Conservation (phyloP, 2,329 filamentous ascomycete species). For the Venturia pyrina region DNA sequence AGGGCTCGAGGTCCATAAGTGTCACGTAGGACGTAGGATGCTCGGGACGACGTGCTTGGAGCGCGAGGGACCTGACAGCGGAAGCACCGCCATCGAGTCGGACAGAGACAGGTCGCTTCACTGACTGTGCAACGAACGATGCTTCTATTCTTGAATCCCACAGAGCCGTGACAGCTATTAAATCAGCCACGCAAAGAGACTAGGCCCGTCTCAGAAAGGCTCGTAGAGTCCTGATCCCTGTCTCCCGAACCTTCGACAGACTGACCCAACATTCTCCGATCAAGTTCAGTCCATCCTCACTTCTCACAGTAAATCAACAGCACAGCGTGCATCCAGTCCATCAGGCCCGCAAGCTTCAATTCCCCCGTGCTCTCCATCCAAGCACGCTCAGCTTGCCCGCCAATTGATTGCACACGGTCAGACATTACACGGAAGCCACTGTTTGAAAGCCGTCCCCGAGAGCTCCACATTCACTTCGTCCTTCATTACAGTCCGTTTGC, state of each 20-base stretch:
- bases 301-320: not conserved
- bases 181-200: not conserved
- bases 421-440: not conserved
- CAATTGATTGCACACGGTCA: not conserved
- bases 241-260: not conserved
- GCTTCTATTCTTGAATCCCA: slow-evolving; percentile 2
- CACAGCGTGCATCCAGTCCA: not conserved
- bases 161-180: not conserved
- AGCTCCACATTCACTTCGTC: slow-evolving; percentile 3
- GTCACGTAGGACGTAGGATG: not conserved
- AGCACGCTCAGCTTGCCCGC: slow-evolving; percentile 5
- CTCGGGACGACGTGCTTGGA: not conserved
- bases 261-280: not conserved
- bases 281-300: not conserved
- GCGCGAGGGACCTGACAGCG: not conserved
- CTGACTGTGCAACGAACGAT: not conserved
- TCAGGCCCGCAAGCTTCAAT: slow-evolving; percentile 5
- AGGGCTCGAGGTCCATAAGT: not conserved
- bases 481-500: not conserved
- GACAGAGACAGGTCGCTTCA: not conserved
- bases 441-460: not conserved
- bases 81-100: not conserved
- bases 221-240: not conserved
- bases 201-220: not conserved
- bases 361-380: not conserved